phyloP scores from a whole-genome alignment of 192 early-diverging fungal genomes.

The Globomyces pollinis-pini region DNA sequence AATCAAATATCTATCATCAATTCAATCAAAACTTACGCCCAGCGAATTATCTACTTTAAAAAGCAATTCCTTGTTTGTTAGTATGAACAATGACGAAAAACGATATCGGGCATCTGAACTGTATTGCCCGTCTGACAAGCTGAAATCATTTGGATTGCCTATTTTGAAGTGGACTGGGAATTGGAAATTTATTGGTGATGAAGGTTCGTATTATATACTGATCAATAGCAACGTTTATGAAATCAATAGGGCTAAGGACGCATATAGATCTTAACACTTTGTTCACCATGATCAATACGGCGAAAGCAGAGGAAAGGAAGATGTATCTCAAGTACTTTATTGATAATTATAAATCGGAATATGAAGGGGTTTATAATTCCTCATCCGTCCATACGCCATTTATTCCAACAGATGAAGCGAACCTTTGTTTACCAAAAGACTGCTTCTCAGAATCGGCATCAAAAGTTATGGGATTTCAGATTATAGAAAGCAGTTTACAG shows the following conservation, averaged over 20 bases:
- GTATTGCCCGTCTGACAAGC: conserved; percentile 55
- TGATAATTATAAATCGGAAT: conserved; percentile 55
- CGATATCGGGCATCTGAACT: conserved; percentile 57
- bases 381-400: conserved; percentile 42
- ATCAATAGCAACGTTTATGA: conserved; percentile 31
- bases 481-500: conserved; percentile 48
- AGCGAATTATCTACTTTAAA: conserved; percentile 55
- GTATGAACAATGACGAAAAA: conserved; percentile 20
- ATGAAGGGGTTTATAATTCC: conserved; percentile 44
- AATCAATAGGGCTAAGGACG: conserved; percentile 23
- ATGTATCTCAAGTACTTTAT: conserved; percentile 62
- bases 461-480: conserved; percentile 56
- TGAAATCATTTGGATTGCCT: conserved; percentile 54
- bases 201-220: conserved; percentile 17
- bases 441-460: conserved; percentile 58
- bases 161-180: conserved; percentile 60
- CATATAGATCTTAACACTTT: conserved; percentile 29
- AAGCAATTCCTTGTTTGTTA: conserved; percentile 61
- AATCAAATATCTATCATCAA: conserved; percentile 70
- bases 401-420: conserved; percentile 36
- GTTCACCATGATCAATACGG: conserved; percentile 13
- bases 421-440: conserved; percentile 46
- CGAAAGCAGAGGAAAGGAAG: conserved; percentile 18
- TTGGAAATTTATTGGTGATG: conserved; percentile 34
- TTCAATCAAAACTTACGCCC: conserved; percentile 54